A percentile compares a stretch with the other conserved stretches of the same genome.
These are phyloP conservation scores for Clonostachys chloroleuca DNA, from an alignment of 2,329 filamentous ascomycete genomes.

Conservation along the genomic window DNA sequence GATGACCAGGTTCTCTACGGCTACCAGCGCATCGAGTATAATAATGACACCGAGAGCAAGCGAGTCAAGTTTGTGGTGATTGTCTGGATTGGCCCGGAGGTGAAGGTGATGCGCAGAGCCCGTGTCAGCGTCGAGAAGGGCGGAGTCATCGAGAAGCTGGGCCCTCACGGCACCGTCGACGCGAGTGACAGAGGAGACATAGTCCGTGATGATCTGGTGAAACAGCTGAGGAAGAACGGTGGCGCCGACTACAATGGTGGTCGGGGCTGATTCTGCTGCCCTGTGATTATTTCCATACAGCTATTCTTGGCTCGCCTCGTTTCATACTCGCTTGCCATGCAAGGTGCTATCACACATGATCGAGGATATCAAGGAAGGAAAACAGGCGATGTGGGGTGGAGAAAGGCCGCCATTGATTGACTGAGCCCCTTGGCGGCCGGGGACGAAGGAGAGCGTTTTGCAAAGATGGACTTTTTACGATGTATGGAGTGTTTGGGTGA, in stretches of 20 bases:
- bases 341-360: too few species aligned
- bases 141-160: conserved; percentile 57
- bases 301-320: too few species aligned
- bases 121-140: conserved; percentile 64
- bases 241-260: conserved; percentile 70
- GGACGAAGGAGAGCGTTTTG: too few species aligned
- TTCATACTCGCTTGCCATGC: too few species aligned
- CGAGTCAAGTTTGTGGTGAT: conserved; percentile 65
- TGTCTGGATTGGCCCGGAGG: conserved; percentile 63
- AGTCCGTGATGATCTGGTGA: conserved; percentile 56
- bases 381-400: too few species aligned
- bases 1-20: conserved; percentile 60
- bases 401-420: too few species aligned
- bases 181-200: conserved; percentile 56
- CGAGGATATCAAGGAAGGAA: too few species aligned
- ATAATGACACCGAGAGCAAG: conserved; percentile 66
- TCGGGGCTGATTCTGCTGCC: conserved; percentile 32
- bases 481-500: too few species aligned
- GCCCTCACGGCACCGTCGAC: conserved; percentile 63
- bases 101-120: conserved; percentile 66
- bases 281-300: too few species aligned
- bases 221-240: conserved; percentile 58
- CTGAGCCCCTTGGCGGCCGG: too few species aligned
- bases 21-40: conserved; percentile 63
- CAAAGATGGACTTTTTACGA: too few species aligned